phyloP scores from a whole-genome alignment of 805 yeast genomes.

The Tetrapisispora taiwanensis region DNA sequence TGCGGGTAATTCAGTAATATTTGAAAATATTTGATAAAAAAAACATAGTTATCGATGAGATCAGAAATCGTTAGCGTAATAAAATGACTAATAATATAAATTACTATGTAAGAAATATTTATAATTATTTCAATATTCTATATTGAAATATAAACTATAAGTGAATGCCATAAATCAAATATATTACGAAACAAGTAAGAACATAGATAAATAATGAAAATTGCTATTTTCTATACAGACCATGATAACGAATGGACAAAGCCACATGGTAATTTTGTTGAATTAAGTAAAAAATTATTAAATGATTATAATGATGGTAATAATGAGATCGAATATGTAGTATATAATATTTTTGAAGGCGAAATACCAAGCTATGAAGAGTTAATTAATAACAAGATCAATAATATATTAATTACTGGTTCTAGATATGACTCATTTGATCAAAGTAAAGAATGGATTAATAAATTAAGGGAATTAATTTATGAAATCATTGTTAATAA shows the following conservation, averaged over 20 bases:
- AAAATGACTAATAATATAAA: too few relatives aligned
- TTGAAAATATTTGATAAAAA: too few relatives aligned
- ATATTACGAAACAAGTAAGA: too few relatives aligned
- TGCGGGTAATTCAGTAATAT: too few relatives aligned
- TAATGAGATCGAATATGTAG: constrained; percentile 12
- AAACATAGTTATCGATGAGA: too few relatives aligned
- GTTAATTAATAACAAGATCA: constrained; percentile 5
- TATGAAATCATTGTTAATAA: constrained; percentile 3
- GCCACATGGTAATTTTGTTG: constrained; percentile 22
- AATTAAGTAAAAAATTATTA: constrained; percentile 17
- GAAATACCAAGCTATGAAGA: constrained; percentile 20
- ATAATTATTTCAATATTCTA: too few relatives aligned
- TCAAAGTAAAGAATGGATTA: constrained; percentile 33
- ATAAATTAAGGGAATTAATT: constrained; percentile 31
- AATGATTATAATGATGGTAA: constrained; percentile 5
- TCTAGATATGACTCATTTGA: constrained; percentile 39
- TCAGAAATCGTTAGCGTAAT: too few relatives aligned
- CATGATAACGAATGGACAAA: constrained; percentile 14
- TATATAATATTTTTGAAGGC: constrained; percentile 11
- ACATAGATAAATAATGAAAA: constrained; percentile 4
- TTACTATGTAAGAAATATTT: too few relatives aligned
- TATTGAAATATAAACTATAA: too few relatives aligned
- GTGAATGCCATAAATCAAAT: too few relatives aligned
- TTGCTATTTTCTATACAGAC: constrained; percentile 23
- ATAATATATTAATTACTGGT: constrained; percentile 40